A percentile compares a stretch with the other conserved stretches of the same genome.
Evolutionary conservation across 2,329 filamentous ascomycete genomes (phyloP).

Genomic region (Ceratocystis colombiana): DNA sequence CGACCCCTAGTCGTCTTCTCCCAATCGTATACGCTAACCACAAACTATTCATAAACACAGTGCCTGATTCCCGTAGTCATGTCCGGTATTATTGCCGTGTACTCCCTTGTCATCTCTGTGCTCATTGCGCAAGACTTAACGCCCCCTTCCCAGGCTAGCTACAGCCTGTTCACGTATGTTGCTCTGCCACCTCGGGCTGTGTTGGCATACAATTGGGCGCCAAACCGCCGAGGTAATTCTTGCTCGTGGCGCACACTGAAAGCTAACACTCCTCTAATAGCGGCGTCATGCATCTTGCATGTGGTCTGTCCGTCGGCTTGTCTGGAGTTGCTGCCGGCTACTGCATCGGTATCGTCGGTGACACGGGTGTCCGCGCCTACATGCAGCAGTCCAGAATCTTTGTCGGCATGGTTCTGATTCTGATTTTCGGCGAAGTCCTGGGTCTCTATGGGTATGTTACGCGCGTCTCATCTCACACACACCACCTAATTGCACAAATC

Average conservation of each 20-base stretch:
- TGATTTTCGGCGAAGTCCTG: constrained; percentile 96
- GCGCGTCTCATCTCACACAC: constrained; percentile 4
- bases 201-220: too few relatives aligned
- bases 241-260: background rate
- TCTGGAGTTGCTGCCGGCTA: constrained; percentile 91
- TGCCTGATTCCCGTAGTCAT: constrained; percentile 86
- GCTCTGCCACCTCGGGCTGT: too few relatives aligned
- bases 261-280: constrained; percentile 35
- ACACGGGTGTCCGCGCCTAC: constrained; percentile 85
- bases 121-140: constrained; percentile 85
- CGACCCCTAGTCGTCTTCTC: too few relatives aligned
- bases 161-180: constrained; percentile 73
- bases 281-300: constrained; percentile 87
- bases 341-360: constrained; percentile 90
- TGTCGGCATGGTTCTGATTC: constrained; percentile 95
- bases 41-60: constrained; percentile 35
- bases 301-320: constrained; percentile 81
- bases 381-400: constrained; percentile 95
- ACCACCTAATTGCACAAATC: too few relatives aligned
- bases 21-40: background rate
- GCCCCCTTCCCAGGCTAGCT: constrained; percentile 54
- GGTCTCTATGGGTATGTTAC: constrained; percentile 83
- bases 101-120: constrained; percentile 92
- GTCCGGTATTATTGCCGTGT: constrained; percentile 98
- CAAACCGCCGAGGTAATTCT: too few relatives aligned